A percentile compares a stretch with the other conserved stretches of the same genome.
These are phyloP conservation scores for Chlamydomonas schloesseri DNA, from an alignment of 139 green algal species.

Conservation along the genomic window DNA sequence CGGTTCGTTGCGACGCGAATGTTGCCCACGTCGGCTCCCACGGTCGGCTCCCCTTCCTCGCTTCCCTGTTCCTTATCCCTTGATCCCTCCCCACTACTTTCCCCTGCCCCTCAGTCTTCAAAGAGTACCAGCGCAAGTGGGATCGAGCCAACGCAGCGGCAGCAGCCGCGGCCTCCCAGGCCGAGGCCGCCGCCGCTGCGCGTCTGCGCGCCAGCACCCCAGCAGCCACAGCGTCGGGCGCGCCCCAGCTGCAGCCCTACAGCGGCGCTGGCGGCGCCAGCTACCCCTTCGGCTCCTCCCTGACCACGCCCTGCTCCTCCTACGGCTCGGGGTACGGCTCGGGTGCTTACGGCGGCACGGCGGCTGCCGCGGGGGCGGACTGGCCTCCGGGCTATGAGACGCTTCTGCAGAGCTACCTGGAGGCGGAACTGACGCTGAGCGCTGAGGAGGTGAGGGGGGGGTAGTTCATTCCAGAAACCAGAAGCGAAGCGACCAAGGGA, in stretches of 20 bases:
- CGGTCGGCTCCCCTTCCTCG: too few species aligned
- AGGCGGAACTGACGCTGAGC: background rate
- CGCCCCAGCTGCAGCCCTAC: background rate
- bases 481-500: too few species aligned
- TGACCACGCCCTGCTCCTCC: too few species aligned
- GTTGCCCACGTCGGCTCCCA: too few species aligned
- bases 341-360: too few species aligned
- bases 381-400: conserved; percentile 24
- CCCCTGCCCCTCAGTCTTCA: background rate
- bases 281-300: background rate
- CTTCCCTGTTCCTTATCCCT: too few species aligned
- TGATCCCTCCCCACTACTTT: background rate
- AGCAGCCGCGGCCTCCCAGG: background rate
- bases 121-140: conserved; percentile 27
- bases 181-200: background rate
- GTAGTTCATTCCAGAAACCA: too few species aligned
- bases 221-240: too few species aligned
- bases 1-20: too few species aligned
- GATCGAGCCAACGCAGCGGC: background rate
- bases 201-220: too few species aligned
- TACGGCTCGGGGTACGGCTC: too few species aligned
- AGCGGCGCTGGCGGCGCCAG: background rate
- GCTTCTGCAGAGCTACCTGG: background rate
- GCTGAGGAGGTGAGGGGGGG: too few species aligned
- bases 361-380: conserved; percentile 1